Evolutionary conservation across 2,329 filamentous ascomycete genomes (phyloP), one percentile per base, ranked within the genome.

Genomic region (Alternaria ethzedia): DNA sequence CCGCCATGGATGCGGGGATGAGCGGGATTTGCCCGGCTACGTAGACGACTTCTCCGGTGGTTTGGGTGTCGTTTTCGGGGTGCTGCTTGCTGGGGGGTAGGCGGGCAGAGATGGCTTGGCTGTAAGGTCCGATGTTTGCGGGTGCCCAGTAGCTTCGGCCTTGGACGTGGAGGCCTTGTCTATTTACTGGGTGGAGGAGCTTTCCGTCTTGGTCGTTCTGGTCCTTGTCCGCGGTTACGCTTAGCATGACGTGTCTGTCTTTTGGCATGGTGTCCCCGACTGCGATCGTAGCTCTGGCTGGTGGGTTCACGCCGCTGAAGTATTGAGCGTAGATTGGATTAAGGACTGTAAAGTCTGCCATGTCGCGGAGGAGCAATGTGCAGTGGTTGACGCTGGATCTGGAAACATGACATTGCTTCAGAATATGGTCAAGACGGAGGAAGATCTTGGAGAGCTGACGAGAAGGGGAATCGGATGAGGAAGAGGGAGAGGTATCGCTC

Each of bases 51-150:
- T 60, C 59, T 20, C 61, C 63, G 45, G 72, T 71, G 17, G 49
- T 64, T 10, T 54, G 36, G 26, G 12, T 65, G 55, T 56, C 66
- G 11, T 23, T 57, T 11, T 75, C 74, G 17, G 23, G 26, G 44
- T 54, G 44, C 36, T 47, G 11, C 17, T 46, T 36, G 44, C 12
- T 81, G 58, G 4, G 77, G 5, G 69, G 80, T 11, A 79, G 52
- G 1, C 83, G 83, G 11, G 88, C 81, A 3, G 86, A 84, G 54
- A 96, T 89, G 5, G 94, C 93, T 82, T 99, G 96, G 59, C 94
- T 97, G 80, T 98, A 98, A 0, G 96, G 96, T 0, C 96, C 96
- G 57, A 99, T 98, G 75, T 98, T 98, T 20, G 96, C 95, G 0
- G 96, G 96, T 0, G 96, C 96, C 96, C 96, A 99, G 84, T 98